A percentile compares a stretch with the other conserved stretches of the same genome.
These are phyloP conservation scores for Kondoa subrosea DNA, from an alignment of 768 basidiomycete species.

Conservation along the genomic window DNA sequence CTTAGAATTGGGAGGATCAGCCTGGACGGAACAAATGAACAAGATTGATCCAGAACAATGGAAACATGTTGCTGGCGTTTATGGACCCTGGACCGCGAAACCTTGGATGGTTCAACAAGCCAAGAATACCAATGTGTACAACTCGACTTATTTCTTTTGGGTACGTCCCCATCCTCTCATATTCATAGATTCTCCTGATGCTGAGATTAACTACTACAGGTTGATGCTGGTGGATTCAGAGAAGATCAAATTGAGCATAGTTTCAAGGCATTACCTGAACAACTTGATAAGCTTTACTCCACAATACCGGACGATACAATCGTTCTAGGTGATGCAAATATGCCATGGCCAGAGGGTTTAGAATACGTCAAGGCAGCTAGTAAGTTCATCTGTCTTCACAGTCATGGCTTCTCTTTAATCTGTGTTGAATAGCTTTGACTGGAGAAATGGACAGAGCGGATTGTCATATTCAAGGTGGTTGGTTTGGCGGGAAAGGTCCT, in stretches of 20 bases:
- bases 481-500: constrained; percentile 23
- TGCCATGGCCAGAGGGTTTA: constrained; percentile 16
- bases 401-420: neutral
- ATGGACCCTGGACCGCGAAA: constrained; percentile 26
- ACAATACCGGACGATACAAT: constrained; percentile 21
- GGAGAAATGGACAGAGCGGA: constrained; percentile 20
- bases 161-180: constrained; percentile 7
- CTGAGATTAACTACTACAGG: constrained; percentile 1
- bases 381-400: neutral
- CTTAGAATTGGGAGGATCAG: constrained; percentile 18
- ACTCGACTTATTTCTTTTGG: constrained; percentile 25
- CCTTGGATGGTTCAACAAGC: constrained; percentile 25
- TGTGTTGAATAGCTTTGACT: neutral
- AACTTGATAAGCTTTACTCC: constrained; percentile 16
- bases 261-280: constrained; percentile 15
- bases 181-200: neutral
- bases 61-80: constrained; percentile 24
- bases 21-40: constrained; percentile 21
- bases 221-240: constrained; percentile 24
- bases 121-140: constrained; percentile 19
- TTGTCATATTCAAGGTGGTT: constrained; percentile 24
- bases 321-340: constrained; percentile 19
- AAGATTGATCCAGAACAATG: constrained; percentile 22
- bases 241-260: constrained; percentile 17
- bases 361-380: constrained; percentile 13